Evolutionary conservation across 345 rosid genomes (phyloP).

Genomic region (Zanthoxylum bungeanum): DNA sequence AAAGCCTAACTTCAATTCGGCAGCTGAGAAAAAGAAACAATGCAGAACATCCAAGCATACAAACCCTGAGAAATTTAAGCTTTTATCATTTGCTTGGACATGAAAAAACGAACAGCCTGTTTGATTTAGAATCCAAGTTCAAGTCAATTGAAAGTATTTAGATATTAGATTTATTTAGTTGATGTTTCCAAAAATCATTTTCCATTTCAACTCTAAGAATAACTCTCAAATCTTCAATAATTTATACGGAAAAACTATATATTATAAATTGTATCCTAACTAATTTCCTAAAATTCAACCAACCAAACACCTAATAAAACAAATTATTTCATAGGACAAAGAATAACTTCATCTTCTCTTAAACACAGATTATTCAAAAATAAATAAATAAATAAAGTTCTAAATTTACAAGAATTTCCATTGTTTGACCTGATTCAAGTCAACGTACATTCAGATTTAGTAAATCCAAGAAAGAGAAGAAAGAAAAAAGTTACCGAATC

Average conservation of each 20-base stretch:
- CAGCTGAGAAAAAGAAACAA: not conserved
- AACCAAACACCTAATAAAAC: not conserved
- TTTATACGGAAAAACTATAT: not conserved
- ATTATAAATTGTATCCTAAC: not conserved
- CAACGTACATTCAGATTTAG: not conserved
- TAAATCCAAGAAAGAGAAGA: not conserved
- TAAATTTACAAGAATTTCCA: not conserved
- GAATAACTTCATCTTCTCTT: not conserved
- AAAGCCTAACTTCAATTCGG: not conserved
- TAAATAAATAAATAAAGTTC: not conserved
- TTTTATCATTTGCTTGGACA: not conserved
- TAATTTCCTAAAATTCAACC: not conserved
- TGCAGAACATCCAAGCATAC: not conserved
- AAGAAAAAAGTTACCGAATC: conserved; percentile 50
- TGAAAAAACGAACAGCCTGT: not conserved
- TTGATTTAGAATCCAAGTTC: not conserved
- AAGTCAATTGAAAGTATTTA: not conserved
- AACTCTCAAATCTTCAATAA: too few species aligned
- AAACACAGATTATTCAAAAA: not conserved
- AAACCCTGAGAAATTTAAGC: not conserved
- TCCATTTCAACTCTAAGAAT: too few species aligned
- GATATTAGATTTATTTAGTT: not conserved
- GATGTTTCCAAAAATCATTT: not conserved
- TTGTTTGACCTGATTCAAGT: not conserved
- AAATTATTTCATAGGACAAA: not conserved